These are phyloP conservation scores for Bruguiera parviflora DNA, from an alignment of 345 rosid genomes.

Conservation along the genomic window DNA sequence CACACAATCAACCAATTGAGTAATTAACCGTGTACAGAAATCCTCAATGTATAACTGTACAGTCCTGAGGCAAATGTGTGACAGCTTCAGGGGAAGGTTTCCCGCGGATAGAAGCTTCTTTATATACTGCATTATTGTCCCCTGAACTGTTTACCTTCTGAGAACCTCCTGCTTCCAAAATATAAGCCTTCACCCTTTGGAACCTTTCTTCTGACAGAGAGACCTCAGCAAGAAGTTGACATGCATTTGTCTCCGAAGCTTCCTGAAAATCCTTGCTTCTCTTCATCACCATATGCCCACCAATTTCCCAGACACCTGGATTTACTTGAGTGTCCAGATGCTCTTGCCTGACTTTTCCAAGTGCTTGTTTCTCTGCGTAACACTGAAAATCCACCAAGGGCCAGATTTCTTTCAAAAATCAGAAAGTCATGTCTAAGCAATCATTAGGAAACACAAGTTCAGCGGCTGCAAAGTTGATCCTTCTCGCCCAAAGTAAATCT, in stretches of 20 bases:
- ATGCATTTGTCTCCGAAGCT: neutral
- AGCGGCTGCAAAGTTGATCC: no score
- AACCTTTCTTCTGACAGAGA: neutral
- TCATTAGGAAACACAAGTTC: no score
- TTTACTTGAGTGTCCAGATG: conserved; percentile 1
- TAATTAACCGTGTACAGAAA: no score
- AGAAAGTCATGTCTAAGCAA: neutral
- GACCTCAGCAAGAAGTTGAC: neutral
- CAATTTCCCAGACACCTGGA: conserved; percentile 1
- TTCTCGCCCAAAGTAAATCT: no score
- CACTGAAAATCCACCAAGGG: neutral
- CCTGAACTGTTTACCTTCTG: neutral
- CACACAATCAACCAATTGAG: no score
- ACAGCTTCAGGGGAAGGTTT: conserved; percentile 3
- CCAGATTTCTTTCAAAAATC: neutral
- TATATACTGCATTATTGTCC: neutral
- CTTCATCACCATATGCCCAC: neutral
- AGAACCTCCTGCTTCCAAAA: conserved; percentile 12
- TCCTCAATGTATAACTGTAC: conserved; percentile 16
- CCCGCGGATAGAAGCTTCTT: conserved; percentile 16
- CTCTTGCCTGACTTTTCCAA: conserved; percentile 1
- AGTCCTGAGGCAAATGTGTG: conserved; percentile 10
- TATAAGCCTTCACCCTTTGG: neutral
- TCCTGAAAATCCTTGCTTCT: neutral
- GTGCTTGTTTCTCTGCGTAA: neutral